Conservation (phyloP, 768 basidiomycete species). For the Psilocybe subaeruginosa region DNA sequence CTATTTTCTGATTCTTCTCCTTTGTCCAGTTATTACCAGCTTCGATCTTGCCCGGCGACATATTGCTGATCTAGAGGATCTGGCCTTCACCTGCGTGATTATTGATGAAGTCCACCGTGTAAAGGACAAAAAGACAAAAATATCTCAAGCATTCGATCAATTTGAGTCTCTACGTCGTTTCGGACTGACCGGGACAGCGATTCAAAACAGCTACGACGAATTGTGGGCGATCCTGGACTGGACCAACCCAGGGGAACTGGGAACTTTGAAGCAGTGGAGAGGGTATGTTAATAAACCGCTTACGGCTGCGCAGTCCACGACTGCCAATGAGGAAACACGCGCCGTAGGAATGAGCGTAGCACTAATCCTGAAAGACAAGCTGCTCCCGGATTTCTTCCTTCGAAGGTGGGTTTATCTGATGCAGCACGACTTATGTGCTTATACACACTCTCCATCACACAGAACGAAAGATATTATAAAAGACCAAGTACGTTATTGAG, state of each 20-base stretch:
- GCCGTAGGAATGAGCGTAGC: slow-evolving; percentile 63
- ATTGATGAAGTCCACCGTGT: slow-evolving; percentile 92
- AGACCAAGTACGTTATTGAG: slow-evolving; percentile 49
- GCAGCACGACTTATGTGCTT: background rate
- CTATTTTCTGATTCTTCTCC: slow-evolving; percentile 7
- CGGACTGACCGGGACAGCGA: slow-evolving; percentile 81
- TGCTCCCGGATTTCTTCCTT: slow-evolving; percentile 84
- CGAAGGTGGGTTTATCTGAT: slow-evolving; percentile 53
- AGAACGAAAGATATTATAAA: slow-evolving; percentile 81
- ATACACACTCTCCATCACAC: background rate
- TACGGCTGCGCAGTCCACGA: slow-evolving; percentile 65
- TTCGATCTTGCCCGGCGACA: slow-evolving; percentile 76
- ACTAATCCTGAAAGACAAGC: slow-evolving; percentile 56
- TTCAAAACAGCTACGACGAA: slow-evolving; percentile 89
- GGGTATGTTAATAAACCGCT: slow-evolving; percentile 70
- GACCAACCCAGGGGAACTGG: slow-evolving; percentile 83
- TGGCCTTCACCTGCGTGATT: slow-evolving; percentile 73
- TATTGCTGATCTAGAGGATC: slow-evolving; percentile 67
- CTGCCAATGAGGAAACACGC: slow-evolving; percentile 64
- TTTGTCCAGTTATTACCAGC: slow-evolving; percentile 70
- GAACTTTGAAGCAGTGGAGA: slow-evolving; percentile 77
- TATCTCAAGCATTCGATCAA: slow-evolving; percentile 69
- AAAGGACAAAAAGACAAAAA: slow-evolving; percentile 75
- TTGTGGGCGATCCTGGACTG: slow-evolving; percentile 93
- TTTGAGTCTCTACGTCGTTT: slow-evolving; percentile 74